Base-by-base conservation (phyloP, 2,329 filamentous ascomycete species). In the Alternaria brassicicola region DNA sequence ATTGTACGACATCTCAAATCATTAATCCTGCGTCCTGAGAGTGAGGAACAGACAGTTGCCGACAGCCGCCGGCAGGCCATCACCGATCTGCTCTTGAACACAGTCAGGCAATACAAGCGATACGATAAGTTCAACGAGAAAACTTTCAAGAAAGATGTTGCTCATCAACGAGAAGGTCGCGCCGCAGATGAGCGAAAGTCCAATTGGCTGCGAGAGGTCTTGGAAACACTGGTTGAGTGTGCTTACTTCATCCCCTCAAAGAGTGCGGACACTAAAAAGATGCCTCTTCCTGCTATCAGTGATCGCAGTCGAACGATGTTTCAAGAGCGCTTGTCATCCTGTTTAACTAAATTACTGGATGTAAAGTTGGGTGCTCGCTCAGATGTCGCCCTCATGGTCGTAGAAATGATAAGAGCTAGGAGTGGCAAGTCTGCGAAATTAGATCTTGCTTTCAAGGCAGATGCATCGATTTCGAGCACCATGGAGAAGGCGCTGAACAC, bases 321-420 rank as follows among this genome's bases (percentile, higher is more conserved):
- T 64, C 82, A 83, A 45, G 82, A 82, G 57, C 80, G 85, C 31
- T 77, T 87, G 33, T 83, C 81, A 47, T 86, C 85, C 4, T 84
- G 82, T 62, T 71, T 87, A 21, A 82, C 83, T 45, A 81, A 81
- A 57, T 67, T 86, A 1, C 78, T 86, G 23, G 62, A 60, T 19
- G 62, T 71, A 15, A 59, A 68, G 23, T 58, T 62, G 25, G 62
- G 62, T 21, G 61, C 66, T 1, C 63, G 65, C 23, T 62, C 71
- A 21, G 65, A 69, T 39, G 71, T 73, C 52, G 73, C 73, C 35
- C 51, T 70, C 17, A 57, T 71, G 66, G 61, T 75, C 10, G 57
- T 75, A 25, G 59, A 55, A n/a, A 68, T 75, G 60, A 69, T 76
- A 41, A 64, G 65, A 30, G 48, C 65, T 1, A 71, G 70, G 53